phyloP scores from a whole-genome alignment of 2,329 filamentous ascomycete genomes.

The Alternaria brassicicola region DNA sequence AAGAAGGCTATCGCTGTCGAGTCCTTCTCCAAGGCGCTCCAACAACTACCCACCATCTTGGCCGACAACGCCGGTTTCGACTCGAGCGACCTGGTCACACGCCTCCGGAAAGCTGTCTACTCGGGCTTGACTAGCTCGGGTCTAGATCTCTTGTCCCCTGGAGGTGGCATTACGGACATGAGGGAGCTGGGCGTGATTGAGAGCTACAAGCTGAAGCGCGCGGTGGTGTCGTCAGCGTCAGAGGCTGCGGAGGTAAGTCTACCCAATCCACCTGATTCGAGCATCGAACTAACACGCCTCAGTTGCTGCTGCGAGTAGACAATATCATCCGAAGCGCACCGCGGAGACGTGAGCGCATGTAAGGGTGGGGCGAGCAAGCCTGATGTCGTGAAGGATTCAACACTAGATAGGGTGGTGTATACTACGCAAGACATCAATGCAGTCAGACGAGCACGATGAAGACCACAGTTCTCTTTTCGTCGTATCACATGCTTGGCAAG shows the following conservation, averaged over 20 bases:
- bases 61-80: constrained; percentile 97
- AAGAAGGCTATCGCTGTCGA: constrained; percentile 96
- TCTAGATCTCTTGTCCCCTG: constrained; percentile 84
- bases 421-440: constrained; percentile 36
- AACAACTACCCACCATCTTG: constrained; percentile 93
- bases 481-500: background rate
- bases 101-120: constrained; percentile 92
- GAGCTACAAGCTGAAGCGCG: constrained; percentile 97
- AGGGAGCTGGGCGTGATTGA: constrained; percentile 92
- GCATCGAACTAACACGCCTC: constrained; percentile 37
- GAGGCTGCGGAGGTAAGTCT: constrained; percentile 89
- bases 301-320: constrained; percentile 91
- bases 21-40: constrained; percentile 84
- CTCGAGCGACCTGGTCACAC: constrained; percentile 89
- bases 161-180: constrained; percentile 95
- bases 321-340: constrained; percentile 97
- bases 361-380: constrained; percentile 34
- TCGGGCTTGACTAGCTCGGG: constrained; percentile 92
- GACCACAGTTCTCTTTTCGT: background rate
- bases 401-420: constrained; percentile 39
- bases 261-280: background rate
- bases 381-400: constrained; percentile 22
- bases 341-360: constrained; percentile 78
- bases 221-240: constrained; percentile 94
- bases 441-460: constrained; percentile 17